These are phyloP conservation scores for Leonotis leonurus DNA, from an alignment of 257 asterid genomes.

Conservation along the genomic window DNA sequence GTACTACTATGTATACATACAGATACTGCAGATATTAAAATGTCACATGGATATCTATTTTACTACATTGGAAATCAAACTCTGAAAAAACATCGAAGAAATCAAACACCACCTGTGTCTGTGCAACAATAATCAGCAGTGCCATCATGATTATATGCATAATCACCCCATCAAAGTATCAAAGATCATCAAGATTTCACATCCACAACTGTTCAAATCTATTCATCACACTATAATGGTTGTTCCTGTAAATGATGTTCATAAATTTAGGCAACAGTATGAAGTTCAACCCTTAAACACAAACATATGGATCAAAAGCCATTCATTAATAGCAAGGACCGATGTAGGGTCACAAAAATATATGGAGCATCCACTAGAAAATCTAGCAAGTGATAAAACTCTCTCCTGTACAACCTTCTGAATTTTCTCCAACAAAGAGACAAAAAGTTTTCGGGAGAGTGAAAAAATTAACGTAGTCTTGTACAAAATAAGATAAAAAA, in stretches of 20 bases:
- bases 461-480: neutral
- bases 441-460: neutral
- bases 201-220: neutral
- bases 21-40: neutral
- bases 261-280: neutral
- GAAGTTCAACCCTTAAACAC: no score
- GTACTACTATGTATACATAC: neutral
- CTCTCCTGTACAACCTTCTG: slow-evolving; percentile 15
- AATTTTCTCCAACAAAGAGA: slow-evolving; percentile 14
- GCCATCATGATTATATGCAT: no score
- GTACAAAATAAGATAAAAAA: slow-evolving; percentile 20
- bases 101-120: no score
- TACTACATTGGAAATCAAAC: neutral
- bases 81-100: no score
- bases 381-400: neutral
- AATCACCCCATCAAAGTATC: neutral
- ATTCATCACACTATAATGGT: neutral
- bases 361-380: slow-evolving; percentile 10
- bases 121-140: no score
- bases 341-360: neutral
- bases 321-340: neutral
- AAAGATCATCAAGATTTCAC: neutral
- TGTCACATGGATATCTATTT: neutral
- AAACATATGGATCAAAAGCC: neutral
- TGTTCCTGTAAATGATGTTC: neutral